Conservation (phyloP, 345 rosid species). For the Euclidium syriacum region DNA sequence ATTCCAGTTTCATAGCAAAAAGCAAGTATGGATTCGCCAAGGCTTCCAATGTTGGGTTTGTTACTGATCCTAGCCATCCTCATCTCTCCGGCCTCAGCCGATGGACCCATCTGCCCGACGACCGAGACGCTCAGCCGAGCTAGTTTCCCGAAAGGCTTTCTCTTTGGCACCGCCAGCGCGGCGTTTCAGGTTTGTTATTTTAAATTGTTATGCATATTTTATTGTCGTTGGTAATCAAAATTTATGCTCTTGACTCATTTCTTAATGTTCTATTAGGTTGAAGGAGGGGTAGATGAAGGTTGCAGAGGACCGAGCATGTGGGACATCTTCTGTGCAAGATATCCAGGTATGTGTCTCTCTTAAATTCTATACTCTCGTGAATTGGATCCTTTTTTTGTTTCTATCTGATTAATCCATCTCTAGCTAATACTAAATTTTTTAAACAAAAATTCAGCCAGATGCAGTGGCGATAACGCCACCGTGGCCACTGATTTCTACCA, state of each 20-base stretch:
- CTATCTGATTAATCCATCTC: background rate
- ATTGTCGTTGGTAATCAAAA: too few species aligned
- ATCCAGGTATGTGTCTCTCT: background rate
- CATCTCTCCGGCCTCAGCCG: background rate
- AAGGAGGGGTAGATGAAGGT: background rate
- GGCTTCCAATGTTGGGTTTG: background rate
- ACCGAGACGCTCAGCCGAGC: background rate
- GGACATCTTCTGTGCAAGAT: constrained; percentile 17
- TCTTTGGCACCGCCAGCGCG: constrained; percentile 17
- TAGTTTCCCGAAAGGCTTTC: constrained; percentile 9
- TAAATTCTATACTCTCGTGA: background rate
- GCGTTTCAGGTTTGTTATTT: background rate
- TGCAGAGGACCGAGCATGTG: constrained; percentile 23
- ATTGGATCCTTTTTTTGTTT: too few species aligned
- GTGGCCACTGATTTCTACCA: constrained; percentile 27
- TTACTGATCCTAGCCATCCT: background rate
- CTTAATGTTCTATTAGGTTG: background rate
- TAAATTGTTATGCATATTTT: too few species aligned
- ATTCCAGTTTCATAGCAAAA: background rate
- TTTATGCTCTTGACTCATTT: background rate
- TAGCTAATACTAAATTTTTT: background rate
- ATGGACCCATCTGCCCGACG: constrained; percentile 1
- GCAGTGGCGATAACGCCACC: background rate
- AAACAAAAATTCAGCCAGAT: background rate
- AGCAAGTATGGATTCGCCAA: background rate